Evolutionary conservation across 2,329 filamentous ascomycete species (phyloP).

Genomic region (Fusarium musae): DNA sequence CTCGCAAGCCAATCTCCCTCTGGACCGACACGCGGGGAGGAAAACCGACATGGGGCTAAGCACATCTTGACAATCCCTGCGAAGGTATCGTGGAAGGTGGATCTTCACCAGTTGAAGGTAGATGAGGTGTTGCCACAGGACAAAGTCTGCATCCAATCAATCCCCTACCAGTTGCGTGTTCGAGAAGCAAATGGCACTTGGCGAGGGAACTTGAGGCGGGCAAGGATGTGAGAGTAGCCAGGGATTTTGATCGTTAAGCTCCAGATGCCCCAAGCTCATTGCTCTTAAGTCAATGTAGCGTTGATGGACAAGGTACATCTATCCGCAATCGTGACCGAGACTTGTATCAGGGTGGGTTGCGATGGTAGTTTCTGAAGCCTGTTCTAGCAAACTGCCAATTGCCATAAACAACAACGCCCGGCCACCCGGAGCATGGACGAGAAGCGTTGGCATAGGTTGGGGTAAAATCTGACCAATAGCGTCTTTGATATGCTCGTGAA

Average conservation of each 20-base stretch:
- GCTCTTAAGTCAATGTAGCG: constrained; percentile 8
- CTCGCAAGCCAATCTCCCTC: constrained; percentile 17
- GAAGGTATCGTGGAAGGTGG: constrained; percentile 31
- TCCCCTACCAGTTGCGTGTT: constrained; percentile 9
- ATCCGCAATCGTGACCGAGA: constrained; percentile 26
- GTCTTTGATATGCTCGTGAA: neutral
- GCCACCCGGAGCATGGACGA: constrained; percentile 18
- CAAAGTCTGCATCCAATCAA: constrained; percentile 31
- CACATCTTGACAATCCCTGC: constrained; percentile 21
- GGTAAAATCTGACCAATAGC: constrained; percentile 23
- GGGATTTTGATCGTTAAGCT: constrained; percentile 10
- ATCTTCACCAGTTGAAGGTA: constrained; percentile 34
- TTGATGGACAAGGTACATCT: constrained; percentile 24
- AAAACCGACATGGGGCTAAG: constrained; percentile 17
- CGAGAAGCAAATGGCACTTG: constrained; percentile 31
- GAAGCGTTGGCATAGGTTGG: constrained; percentile 15
- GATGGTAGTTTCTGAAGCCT: constrained; percentile 11
- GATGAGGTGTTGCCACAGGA: constrained; percentile 28
- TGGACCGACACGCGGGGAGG: constrained; percentile 23
- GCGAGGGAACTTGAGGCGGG: constrained; percentile 23
- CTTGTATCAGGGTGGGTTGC: constrained; percentile 8
- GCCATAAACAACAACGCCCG: constrained; percentile 18
- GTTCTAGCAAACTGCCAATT: constrained; percentile 4
- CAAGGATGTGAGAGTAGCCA: constrained; percentile 24
- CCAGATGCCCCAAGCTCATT: neutral